These are phyloP conservation scores for Fusarium penzigii DNA, from an alignment of 2,329 filamentous ascomycete genomes.

Conservation along the genomic window DNA sequence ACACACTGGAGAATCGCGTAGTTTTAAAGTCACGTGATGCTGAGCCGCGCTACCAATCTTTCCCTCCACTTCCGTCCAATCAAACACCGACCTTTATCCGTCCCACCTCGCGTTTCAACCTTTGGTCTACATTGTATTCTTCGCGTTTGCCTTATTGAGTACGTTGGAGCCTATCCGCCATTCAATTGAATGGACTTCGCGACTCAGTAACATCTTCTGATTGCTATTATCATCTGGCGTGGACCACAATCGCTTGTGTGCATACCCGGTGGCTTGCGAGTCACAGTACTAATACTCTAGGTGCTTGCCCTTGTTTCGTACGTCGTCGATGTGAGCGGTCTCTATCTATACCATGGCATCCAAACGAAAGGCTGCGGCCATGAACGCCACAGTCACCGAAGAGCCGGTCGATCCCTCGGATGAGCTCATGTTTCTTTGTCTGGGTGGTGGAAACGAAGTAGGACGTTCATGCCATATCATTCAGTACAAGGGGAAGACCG, in stretches of 20 bases:
- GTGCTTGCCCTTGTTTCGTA: neutral
- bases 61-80: constrained; percentile 2
- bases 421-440: constrained; percentile 88
- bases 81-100: constrained; percentile 30
- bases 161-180: neutral
- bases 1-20: constrained; percentile 36
- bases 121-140: constrained; percentile 1
- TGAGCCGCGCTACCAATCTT: constrained; percentile 9
- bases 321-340: constrained; percentile 21
- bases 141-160: constrained; percentile 18
- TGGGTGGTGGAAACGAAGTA: constrained; percentile 96
- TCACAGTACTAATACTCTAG: constrained; percentile 18
- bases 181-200: neutral
- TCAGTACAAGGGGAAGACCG: constrained; percentile 98
- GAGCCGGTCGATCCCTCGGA: constrained; percentile 92
- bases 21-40: constrained; percentile 47
- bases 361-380: constrained; percentile 83
- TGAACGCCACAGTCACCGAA: constrained; percentile 67
- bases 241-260: constrained; percentile 9
- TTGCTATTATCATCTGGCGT: constrained; percentile 8
- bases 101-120: neutral
- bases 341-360: constrained; percentile 68
- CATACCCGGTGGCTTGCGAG: constrained; percentile 2
- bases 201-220: neutral
- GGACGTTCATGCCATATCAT: constrained; percentile 96